A percentile compares a stretch with the other conserved stretches of the same genome.
phyloP scores from a whole-genome alignment of 768 basidiomycete species.

The Phanerodontia chrysosporium region DNA sequence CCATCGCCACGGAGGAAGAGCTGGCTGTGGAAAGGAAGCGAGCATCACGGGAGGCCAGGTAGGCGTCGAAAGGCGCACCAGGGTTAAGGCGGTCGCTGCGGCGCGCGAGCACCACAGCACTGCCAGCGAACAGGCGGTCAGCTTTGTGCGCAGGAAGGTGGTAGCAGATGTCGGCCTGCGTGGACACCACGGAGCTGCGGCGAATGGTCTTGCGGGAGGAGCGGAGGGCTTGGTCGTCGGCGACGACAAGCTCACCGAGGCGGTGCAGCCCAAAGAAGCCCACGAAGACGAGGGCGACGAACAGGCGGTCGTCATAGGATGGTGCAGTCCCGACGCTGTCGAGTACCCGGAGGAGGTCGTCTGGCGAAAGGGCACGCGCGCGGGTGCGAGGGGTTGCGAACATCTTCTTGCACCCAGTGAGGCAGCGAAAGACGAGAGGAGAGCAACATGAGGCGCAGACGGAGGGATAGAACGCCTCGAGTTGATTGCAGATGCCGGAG shows the following conservation, averaged over 20 bases:
- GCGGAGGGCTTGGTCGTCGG: conserved; percentile 13
- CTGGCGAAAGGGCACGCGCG: conserved; percentile 24
- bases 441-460: conserved; percentile 18
- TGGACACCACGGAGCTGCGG: conserved; percentile 11
- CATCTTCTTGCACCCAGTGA: conserved; percentile 28
- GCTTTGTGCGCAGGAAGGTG: conserved; percentile 36
- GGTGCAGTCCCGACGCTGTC: not conserved
- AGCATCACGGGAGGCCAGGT: conserved; percentile 24
- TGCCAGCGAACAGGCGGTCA: conserved; percentile 25
- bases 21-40: conserved; percentile 23
- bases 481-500: conserved; percentile 32
- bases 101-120: conserved; percentile 1
- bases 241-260: conserved; percentile 26
- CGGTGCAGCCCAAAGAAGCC: conserved; percentile 24
- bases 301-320: conserved; percentile 23
- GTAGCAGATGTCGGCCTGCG: conserved; percentile 10
- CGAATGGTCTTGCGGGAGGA: conserved; percentile 18
- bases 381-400: conserved; percentile 16
- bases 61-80: conserved; percentile 13
- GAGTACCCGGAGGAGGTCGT: conserved; percentile 8
- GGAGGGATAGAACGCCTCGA: conserved; percentile 29
- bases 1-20: conserved; percentile 33
- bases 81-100: conserved; percentile 1
- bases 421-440: conserved; percentile 24
- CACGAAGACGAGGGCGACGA: conserved; percentile 16